Evolutionary conservation across 2,329 filamentous ascomycete species (phyloP).

Genomic region (Sphaerulina musiva): DNA sequence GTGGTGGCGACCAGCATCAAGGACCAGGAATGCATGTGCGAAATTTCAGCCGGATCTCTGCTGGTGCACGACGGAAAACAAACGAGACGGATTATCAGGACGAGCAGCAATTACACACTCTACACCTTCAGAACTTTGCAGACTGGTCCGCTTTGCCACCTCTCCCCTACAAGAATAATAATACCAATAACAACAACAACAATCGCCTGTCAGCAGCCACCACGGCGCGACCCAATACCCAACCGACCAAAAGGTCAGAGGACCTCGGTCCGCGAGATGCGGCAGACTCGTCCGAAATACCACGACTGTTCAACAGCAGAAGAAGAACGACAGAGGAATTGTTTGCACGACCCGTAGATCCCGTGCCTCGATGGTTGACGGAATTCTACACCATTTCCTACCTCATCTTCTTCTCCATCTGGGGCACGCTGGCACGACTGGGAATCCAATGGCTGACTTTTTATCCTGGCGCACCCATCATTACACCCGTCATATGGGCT

Average conservation of each 20-base stretch:
- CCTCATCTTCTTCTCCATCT: conserved; percentile 74
- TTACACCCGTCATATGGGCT: conserved; percentile 74
- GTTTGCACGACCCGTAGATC: conserved; percentile 1
- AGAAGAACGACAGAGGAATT: conserved; percentile 15
- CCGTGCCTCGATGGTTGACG: conserved; percentile 32
- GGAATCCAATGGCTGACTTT: conserved; percentile 72
- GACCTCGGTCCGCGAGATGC: not conserved
- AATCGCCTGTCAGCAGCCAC: conserved; percentile 16
- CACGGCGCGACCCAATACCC: conserved; percentile 10
- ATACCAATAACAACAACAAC: not conserved
- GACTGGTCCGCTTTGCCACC: conserved; percentile 16
- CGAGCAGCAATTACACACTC: conserved; percentile 7
- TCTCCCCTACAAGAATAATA: conserved; percentile 1
- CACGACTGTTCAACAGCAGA: conserved; percentile 8
- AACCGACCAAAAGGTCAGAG: conserved; percentile 8
- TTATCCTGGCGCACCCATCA: conserved; percentile 69
- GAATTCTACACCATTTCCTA: conserved; percentile 64
- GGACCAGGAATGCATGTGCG: conserved; percentile 10
- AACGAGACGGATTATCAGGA: conserved; percentile 10
- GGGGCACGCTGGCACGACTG: conserved; percentile 76
- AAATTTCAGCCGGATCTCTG: conserved; percentile 19
- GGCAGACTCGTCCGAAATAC: conserved; percentile 3
- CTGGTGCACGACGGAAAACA: conserved; percentile 7
- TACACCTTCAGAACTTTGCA: too few species aligned
- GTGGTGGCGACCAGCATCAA: conserved; percentile 7